Conservation (phyloP, 306 rosid species). For the Sesbania bispinosa region DNA sequence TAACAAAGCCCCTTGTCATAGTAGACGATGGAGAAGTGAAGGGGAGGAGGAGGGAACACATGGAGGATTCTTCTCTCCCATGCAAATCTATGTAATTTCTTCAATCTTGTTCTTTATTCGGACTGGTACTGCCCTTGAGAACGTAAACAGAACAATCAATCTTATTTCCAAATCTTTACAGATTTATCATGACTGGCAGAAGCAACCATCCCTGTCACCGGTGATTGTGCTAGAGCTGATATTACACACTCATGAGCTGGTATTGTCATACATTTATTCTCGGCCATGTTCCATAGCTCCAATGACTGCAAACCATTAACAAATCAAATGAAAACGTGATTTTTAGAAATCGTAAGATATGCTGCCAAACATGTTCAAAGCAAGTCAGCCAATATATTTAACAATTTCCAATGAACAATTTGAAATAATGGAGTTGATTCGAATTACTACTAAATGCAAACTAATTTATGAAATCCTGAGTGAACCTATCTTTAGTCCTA, state of each 20-base stretch:
- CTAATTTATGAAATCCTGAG: not conserved
- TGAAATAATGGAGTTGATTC: not conserved
- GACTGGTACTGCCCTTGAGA: constrained; percentile 11
- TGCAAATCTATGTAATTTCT: not conserved
- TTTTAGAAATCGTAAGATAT: constrained; percentile 7
- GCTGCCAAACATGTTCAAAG: not conserved
- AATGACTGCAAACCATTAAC: constrained; percentile 56
- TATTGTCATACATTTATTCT: constrained; percentile 74
- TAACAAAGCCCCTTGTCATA: constrained; percentile 24
- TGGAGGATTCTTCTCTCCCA: constrained; percentile 11
- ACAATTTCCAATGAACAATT: not conserved
- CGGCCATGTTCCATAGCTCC: constrained; percentile 87
- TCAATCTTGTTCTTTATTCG: constrained; percentile 17
- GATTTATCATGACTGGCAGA: constrained; percentile 87
- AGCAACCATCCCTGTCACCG: constrained; percentile 80
- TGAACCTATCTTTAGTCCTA: not conserved
- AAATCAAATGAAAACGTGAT: constrained; percentile 17
- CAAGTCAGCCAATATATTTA: not conserved
- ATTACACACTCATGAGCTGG: constrained; percentile 75
- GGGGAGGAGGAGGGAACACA: not conserved
- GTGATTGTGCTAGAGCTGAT: constrained; percentile 83
- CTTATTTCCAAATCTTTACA: constrained; percentile 85
- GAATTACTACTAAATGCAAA: not conserved
- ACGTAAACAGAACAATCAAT: constrained; percentile 3
- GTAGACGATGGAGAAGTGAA: constrained; percentile 1